A percentile compares a stretch with the other conserved stretches of the same genome.
These are phyloP conservation scores for Ilex paraguariensis DNA, from an alignment of 305 asterid species.

Conservation along the genomic window DNA sequence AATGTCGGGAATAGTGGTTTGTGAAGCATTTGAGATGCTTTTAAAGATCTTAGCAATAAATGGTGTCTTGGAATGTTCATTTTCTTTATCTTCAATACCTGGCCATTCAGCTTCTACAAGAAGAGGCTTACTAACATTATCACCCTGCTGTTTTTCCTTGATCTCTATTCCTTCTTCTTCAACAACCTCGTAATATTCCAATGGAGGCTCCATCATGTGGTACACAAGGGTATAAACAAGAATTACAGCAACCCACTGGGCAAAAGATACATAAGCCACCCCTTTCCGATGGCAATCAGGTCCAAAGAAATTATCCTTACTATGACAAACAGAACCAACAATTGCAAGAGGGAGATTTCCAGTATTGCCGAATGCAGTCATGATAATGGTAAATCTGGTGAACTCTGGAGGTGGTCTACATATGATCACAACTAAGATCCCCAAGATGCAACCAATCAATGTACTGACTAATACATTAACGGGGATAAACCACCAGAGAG, in stretches of 20 bases:
- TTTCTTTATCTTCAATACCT: conserved; percentile 31
- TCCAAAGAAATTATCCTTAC: conserved; percentile 31
- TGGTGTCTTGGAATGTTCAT: conserved; percentile 34
- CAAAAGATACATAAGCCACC: conserved; percentile 39
- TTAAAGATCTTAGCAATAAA: conserved; percentile 29
- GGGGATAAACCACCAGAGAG: conserved; percentile 46
- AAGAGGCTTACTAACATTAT: conserved; percentile 22
- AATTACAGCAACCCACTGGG: conserved; percentile 38
- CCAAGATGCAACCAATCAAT: conserved; percentile 28
- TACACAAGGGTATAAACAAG: conserved; percentile 40
- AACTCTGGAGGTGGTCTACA: conserved; percentile 41
- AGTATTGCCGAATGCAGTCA: conserved; percentile 45
- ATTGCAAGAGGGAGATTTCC: conserved; percentile 40
- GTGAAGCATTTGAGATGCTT: conserved; percentile 4
- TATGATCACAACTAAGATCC: conserved; percentile 31
- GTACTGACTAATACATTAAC: conserved; percentile 38
- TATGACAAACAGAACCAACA: conserved; percentile 38
- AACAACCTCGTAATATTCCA: conserved; percentile 28
- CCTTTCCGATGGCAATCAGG: conserved; percentile 30
- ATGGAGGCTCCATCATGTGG: conserved; percentile 53
- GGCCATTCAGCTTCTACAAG: conserved; percentile 46
- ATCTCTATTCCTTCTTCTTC: conserved; percentile 18
- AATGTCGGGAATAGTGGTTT: conserved; percentile 9
- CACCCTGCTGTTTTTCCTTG: conserved; percentile 7
- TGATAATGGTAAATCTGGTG: conserved; percentile 32